Evolutionary conservation across 495 filamentous ascomycete species (phyloP).

Genomic region (Podospora comata): DNA sequence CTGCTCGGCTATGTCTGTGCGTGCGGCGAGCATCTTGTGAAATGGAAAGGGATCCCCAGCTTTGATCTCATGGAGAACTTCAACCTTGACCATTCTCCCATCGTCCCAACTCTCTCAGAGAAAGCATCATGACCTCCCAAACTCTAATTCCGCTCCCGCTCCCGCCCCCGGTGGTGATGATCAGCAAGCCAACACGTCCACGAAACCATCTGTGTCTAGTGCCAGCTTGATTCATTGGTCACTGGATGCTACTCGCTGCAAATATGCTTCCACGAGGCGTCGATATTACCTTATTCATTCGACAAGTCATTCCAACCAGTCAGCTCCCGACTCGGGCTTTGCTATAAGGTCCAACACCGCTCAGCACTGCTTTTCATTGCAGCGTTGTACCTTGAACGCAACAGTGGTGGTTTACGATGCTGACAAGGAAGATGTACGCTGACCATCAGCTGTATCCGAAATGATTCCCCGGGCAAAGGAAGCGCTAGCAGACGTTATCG

Average conservation of each 20-base stretch:
- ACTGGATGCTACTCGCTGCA: not conserved
- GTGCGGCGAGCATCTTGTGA: not conserved
- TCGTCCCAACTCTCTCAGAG: not conserved
- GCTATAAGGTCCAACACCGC: not conserved
- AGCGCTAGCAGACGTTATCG: not conserved
- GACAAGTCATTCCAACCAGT: not conserved
- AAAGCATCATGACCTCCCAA: not conserved
- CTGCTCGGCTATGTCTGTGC: not conserved
- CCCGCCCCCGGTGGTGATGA: too few relatives aligned
- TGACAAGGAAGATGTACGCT: not conserved
- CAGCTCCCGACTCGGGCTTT: not conserved
- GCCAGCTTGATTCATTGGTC: not conserved
- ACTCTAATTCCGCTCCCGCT: not conserved
- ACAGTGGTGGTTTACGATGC: not conserved
- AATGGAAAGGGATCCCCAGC: not conserved
- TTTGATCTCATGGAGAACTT: not conserved
- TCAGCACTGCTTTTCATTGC: not conserved
- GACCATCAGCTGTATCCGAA: not conserved
- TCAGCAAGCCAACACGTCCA: too few relatives aligned
- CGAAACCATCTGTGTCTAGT: too few relatives aligned
- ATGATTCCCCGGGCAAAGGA: not conserved
- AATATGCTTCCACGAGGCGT: constrained; percentile 2
- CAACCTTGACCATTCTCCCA: not conserved
- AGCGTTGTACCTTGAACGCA: not conserved
- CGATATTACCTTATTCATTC: not conserved